These are phyloP conservation scores for Tricholoma bakamatsutake DNA, from an alignment of 768 basidiomycete species.

Conservation along the genomic window DNA sequence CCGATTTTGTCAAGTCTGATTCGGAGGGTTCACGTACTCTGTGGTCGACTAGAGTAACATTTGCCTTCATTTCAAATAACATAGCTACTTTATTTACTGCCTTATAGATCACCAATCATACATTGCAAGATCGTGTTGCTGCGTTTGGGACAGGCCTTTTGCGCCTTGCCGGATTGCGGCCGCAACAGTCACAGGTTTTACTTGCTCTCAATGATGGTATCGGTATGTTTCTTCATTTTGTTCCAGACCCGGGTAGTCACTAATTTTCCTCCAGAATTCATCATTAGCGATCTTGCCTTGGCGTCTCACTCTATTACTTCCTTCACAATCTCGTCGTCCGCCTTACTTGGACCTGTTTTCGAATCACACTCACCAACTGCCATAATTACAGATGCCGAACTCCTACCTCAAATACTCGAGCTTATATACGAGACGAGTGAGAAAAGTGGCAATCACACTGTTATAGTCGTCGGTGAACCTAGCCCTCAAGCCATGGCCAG, in stretches of 20 bases:
- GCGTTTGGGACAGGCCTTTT: slow-evolving; percentile 72
- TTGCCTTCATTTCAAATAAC: not conserved
- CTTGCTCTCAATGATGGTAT: slow-evolving; percentile 74
- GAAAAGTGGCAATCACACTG: slow-evolving; percentile 39
- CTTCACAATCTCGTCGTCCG: slow-evolving; percentile 54
- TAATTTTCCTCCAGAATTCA: slow-evolving; percentile 47
- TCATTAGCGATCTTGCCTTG: slow-evolving; percentile 76
- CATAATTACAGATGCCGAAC: slow-evolving; percentile 63
- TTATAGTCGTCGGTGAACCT: slow-evolving; percentile 71
- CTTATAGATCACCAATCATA: slow-evolving; percentile 64
- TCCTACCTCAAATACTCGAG: slow-evolving; percentile 68
- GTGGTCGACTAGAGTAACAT: slow-evolving; percentile 69
- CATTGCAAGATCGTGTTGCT: slow-evolving; percentile 63
- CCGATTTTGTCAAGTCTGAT: slow-evolving; percentile 64
- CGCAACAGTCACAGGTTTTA: slow-evolving; percentile 62
- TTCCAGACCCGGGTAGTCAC: not conserved
- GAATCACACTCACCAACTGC: slow-evolving; percentile 65
- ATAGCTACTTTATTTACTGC: slow-evolving; percentile 2
- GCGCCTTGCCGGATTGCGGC: slow-evolving; percentile 46
- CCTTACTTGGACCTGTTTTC: slow-evolving; percentile 57
- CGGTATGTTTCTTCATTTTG: slow-evolving; percentile 36
- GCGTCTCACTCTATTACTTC: slow-evolving; percentile 65
- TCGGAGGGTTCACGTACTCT: slow-evolving; percentile 63
- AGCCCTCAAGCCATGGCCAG: slow-evolving; percentile 39
- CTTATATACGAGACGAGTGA: slow-evolving; percentile 58